Evolutionary conservation across 768 basidiomycete genomes (phyloP).

Genomic region (Pleurotus cornucopiae): DNA sequence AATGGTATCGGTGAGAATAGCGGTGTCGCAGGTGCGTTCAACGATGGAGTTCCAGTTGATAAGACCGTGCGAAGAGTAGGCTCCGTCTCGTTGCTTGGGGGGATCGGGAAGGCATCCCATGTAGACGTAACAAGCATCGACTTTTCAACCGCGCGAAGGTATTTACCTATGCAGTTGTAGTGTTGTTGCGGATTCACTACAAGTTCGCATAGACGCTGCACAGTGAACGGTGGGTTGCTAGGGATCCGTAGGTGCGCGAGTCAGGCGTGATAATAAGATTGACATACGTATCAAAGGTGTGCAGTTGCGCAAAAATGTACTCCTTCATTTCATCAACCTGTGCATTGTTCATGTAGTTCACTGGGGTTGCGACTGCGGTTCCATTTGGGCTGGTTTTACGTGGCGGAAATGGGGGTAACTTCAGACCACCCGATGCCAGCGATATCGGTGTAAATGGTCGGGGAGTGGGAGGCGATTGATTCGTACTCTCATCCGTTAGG

Average conservation of each 20-base stretch:
- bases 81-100: conserved; percentile 4
- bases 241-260: neutral
- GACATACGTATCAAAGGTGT: conserved; percentile 72
- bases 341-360: conserved; percentile 54
- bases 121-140: conserved; percentile 81
- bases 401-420: conserved; percentile 69
- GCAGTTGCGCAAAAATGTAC: conserved; percentile 57
- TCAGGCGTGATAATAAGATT: neutral
- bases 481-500: conserved; percentile 28
- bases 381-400: conserved; percentile 44
- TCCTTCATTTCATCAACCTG: conserved; percentile 57
- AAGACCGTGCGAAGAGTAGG: conserved; percentile 28
- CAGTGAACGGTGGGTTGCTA: conserved; percentile 77
- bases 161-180: conserved; percentile 81
- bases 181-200: conserved; percentile 62
- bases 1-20: conserved; percentile 87
- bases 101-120: conserved; percentile 59
- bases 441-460: conserved; percentile 36
- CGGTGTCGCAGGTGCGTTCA: conserved; percentile 69
- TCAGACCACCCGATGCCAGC: conserved; percentile 56
- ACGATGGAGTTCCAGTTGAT: conserved; percentile 39
- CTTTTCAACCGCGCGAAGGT: conserved; percentile 82
- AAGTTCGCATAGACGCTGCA: conserved; percentile 86
- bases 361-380: conserved; percentile 36
- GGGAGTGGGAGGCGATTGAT: conserved; percentile 30